Evolutionary conservation across 1,139 yeast species (phyloP).

Genomic region (Taphrina communis): DNA sequence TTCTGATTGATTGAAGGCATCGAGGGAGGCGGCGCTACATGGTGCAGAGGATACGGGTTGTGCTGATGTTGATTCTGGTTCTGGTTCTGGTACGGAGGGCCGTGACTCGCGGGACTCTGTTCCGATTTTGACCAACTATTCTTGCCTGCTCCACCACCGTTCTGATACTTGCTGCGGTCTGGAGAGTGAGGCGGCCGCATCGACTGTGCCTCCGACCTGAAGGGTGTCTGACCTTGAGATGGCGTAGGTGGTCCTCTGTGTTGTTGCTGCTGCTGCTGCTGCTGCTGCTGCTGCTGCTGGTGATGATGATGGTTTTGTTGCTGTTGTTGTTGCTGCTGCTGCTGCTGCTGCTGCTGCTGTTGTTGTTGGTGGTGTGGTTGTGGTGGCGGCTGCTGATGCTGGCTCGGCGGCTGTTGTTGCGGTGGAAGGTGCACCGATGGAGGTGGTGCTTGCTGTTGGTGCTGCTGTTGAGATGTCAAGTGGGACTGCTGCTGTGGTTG

Average conservation of each 20-base stretch:
- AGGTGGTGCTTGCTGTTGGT: background rate
- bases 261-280: slow-evolving; percentile 39
- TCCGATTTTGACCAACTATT: slow-evolving; percentile 1
- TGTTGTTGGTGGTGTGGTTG: slow-evolving; percentile 13
- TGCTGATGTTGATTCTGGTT: background rate
- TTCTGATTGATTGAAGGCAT: slow-evolving; percentile 5
- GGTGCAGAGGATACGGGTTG: slow-evolving; percentile 12
- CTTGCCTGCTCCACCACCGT: background rate
- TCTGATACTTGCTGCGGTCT: slow-evolving; percentile 24
- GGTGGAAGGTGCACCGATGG: background rate
- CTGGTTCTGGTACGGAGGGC: slow-evolving; percentile 13
- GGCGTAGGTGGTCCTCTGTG: slow-evolving; percentile 14
- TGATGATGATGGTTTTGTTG: slow-evolving; percentile 44
- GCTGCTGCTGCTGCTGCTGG: slow-evolving; percentile 26
- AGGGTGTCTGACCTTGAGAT: slow-evolving; percentile 19
- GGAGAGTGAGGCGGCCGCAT: slow-evolving; percentile 34
- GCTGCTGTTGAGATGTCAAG: slow-evolving; percentile 15
- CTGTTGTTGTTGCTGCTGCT: slow-evolving; percentile 33
- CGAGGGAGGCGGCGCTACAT: slow-evolving; percentile 10
- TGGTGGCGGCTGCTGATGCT: slow-evolving; percentile 7
- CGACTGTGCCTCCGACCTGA: slow-evolving; percentile 21
- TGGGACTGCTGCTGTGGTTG: slow-evolving; percentile 46
- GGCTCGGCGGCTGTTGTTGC: slow-evolving; percentile 23
- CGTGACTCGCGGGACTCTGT: background rate
- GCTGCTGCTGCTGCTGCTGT: slow-evolving; percentile 38